phyloP scores from a whole-genome alignment of 1,284 basidiomycete genomes.

The Fomitopsis betulina region DNA sequence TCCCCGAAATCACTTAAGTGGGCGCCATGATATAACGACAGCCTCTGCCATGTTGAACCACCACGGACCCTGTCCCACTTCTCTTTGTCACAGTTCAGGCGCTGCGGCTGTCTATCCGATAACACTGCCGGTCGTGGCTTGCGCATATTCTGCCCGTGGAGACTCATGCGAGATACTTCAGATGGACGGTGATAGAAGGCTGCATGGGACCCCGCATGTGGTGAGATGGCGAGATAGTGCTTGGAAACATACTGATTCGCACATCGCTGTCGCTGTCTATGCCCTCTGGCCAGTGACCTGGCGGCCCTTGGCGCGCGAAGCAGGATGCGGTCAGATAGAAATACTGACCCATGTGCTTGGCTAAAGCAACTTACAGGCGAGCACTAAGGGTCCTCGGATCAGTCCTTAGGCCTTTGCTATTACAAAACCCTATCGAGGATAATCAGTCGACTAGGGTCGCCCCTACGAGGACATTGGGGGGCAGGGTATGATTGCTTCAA shows the following conservation, averaged over 20 bases:
- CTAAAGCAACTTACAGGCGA: not conserved
- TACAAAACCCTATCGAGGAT: conserved; percentile 1
- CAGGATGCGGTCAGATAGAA: not conserved
- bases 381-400: conserved; percentile 1
- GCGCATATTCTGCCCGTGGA: not conserved
- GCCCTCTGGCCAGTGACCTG: too few species aligned
- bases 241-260: not conserved
- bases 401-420: not conserved
- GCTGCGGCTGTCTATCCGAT: not conserved
- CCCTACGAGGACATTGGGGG: not conserved
- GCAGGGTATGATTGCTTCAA: not conserved
- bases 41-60: not conserved
- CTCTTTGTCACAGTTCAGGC: not conserved
- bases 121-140: not conserved
- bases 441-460: not conserved
- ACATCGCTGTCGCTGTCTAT: not conserved
- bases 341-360: not conserved
- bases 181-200: not conserved
- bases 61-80: not conserved
- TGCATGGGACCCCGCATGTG: not conserved
- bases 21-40: not conserved
- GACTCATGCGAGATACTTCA: not conserved
- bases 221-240: not conserved
- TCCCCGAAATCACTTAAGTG: not conserved
- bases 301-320: not conserved